phyloP scores from a whole-genome alignment of 257 asterid genomes.

The Gentiana straminea region DNA sequence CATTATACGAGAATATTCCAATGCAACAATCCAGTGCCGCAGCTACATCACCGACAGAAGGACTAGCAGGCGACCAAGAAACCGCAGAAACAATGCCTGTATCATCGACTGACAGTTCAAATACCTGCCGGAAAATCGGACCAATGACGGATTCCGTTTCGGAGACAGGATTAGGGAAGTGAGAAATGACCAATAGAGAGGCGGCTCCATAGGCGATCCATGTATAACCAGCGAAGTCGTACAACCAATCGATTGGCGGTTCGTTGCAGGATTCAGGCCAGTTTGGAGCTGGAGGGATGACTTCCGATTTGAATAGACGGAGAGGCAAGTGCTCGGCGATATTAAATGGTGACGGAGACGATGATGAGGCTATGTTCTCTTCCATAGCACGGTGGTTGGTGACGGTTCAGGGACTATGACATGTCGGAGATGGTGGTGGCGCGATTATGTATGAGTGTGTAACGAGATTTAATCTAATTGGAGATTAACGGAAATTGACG shows the following conservation, averaged over 20 bases:
- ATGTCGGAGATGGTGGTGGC: neutral
- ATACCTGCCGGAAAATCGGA: conserved; percentile 63
- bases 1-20: conserved; percentile 34
- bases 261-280: conserved; percentile 34
- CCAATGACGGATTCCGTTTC: conserved; percentile 55
- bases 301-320: conserved; percentile 49
- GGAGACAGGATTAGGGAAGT: conserved; percentile 67
- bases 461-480: too few species aligned
- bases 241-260: conserved; percentile 58
- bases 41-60: conserved; percentile 75
- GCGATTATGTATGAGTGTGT: too few species aligned
- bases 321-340: conserved; percentile 53
- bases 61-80: conserved; percentile 72
- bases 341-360: conserved; percentile 9
- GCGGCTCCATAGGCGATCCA: conserved; percentile 95
- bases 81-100: conserved; percentile 47
- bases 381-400: conserved; percentile 7
- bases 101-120: conserved; percentile 52
- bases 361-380: conserved; percentile 4
- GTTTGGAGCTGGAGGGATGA: conserved; percentile 65
- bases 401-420: neutral
- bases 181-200: conserved; percentile 72
- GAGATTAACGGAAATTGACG: too few species aligned
- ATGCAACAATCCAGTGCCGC: conserved; percentile 53
- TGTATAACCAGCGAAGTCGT: conserved; percentile 65